Base-by-base conservation (phyloP, 208 protist genomes). In the Leishmania braziliensis region DNA sequence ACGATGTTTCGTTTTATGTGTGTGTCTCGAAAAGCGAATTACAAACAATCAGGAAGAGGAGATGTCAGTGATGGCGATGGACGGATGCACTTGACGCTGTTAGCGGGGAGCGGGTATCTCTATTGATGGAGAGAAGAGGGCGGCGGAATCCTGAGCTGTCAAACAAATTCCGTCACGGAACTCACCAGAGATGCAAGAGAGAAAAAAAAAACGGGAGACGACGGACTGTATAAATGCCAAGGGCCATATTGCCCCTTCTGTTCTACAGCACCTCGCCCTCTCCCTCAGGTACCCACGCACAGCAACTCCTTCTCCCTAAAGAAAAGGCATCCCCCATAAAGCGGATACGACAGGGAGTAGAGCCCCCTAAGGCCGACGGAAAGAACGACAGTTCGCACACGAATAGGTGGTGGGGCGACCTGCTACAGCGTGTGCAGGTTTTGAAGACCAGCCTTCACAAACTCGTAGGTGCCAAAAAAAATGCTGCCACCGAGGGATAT, bases 401-500 rank as follows among this genome's bases (percentile, higher is more conserved):
- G 14, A 14, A 43, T 23, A 2, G 4, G n/a, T 9, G 63, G 16
- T 26, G 18, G 12, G 0, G 29, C n/a, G 3, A 23, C 14, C 14
- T 26, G 70, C 53, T 77, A 77, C 12, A 46, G 53, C 18, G 51
- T 26, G 5, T 46, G 53, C 72, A 46, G 16, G 51, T n/a, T 81
- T 43, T 74, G 82, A 26, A 84, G 78, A 0, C 53, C 80, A 36
- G 65, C 69, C 70, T 88, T 90, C 6, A 89, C 83, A 71, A 86
- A 84, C 83, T 99, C 95, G 84, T 98, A 98, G 23, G 95, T 95
- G 39, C 94, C 93, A 72, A 98, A 98, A 78, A 98, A 99, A 53
- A 98, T 91, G 58, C 88, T 90, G 20, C 97, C 97, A 10, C 97
- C 97, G 1, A 98, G 80, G 0, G 92, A 93, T 69, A 99, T 99